A percentile compares a stretch with the other conserved stretches of the same genome.
Evolutionary conservation across 108 stramenopile species (phyloP).

Genomic region (Cyclotella kingstonii): DNA sequence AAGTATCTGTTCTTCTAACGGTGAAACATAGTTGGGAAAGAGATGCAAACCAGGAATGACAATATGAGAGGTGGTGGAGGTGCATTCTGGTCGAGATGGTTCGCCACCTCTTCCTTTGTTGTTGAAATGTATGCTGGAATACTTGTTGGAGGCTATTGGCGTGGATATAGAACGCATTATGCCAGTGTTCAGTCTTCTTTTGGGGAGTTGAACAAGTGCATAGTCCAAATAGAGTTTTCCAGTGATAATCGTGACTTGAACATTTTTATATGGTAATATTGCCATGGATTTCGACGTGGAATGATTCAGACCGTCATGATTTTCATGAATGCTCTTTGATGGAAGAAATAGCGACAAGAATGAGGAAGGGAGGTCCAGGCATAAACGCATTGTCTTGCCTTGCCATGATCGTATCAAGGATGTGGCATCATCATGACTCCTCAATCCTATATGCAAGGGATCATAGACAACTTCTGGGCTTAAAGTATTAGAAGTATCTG

Average conservation of each 20-base stretch:
- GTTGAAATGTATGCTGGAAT: slow-evolving; percentile 6
- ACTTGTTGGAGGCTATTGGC: slow-evolving; percentile 47
- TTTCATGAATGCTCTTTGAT: not conserved
- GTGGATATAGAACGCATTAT: slow-evolving; percentile 70
- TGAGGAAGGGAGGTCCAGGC: slow-evolving; percentile 13
- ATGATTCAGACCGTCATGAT: not conserved
- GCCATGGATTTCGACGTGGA: not conserved
- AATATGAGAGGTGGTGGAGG: slow-evolving; percentile 65
- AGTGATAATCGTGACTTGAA: slow-evolving; percentile 31
- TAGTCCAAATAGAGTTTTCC: slow-evolving; percentile 74
- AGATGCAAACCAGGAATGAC: slow-evolving; percentile 65
- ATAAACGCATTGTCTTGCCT: slow-evolving; percentile 39
- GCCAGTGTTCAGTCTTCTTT: no score
- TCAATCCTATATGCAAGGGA: slow-evolving; percentile 40
- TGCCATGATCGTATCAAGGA: slow-evolving; percentile 52
- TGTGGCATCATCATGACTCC: slow-evolving; percentile 58
- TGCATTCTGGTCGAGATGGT: slow-evolving; percentile 75
- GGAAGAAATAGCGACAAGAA: slow-evolving; percentile 1
- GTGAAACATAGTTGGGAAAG: slow-evolving; percentile 58
- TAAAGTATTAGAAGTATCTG: not conserved
- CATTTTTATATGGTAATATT: not conserved
- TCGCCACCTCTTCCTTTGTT: slow-evolving; percentile 37
- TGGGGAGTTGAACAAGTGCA: no score
- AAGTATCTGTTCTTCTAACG: slow-evolving; percentile 61
- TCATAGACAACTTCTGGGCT: slow-evolving; percentile 1